Evolutionary conservation across 306 rosid species (phyloP), one percentile per base, ranked within the genome.

Genomic region (Argentina anserina): DNA sequence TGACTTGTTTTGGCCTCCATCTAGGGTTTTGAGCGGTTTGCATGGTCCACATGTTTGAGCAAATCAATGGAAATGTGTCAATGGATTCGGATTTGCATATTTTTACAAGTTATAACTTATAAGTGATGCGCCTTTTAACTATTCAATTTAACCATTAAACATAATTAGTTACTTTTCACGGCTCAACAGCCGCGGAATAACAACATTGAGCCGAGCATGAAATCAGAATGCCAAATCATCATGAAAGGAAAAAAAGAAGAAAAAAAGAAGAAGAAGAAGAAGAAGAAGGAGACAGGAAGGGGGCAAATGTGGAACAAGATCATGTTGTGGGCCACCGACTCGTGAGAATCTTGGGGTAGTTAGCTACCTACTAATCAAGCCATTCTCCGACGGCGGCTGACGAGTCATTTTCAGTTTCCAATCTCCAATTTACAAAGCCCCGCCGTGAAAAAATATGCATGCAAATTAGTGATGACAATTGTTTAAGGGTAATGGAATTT

Each of bases 371-470:
- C 41, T 26, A 18, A 42, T 61, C 42, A 61, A 33, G 42, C 25
- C 23, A 7, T 33, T 61, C 66, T 25, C 42, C 42, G 26, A 61
- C 42, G 66, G 66, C 66, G 66, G 66, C 25, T 8, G 66, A 61
- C 25, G 5, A 1, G 21, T 61, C 66, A 25, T 33, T 17, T 60
- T 18, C 66, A 31, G 17, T 33, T n/a, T n/a, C n/a, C n/a, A n/a
- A n/a, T n/a, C n/a, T n/a, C n/a, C n/a, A n/a, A n/a, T n/a, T n/a
- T n/a, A n/a, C n/a, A n/a, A n/a, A n/a, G n/a, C n/a, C n/a, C n/a
- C n/a, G n/a, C n/a, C n/a, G n/a, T n/a, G n/a, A n/a, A n/a, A n/a
- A n/a, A n/a, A n/a, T n/a, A n/a, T n/a, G n/a, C n/a, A n/a, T n/a
- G n/a, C n/a, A n/a, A n/a, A n/a, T n/a, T n/a, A n/a, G n/a, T n/a